Base-by-base conservation (phyloP, 306 rosid species). In the Cicer cuneatum region DNA sequence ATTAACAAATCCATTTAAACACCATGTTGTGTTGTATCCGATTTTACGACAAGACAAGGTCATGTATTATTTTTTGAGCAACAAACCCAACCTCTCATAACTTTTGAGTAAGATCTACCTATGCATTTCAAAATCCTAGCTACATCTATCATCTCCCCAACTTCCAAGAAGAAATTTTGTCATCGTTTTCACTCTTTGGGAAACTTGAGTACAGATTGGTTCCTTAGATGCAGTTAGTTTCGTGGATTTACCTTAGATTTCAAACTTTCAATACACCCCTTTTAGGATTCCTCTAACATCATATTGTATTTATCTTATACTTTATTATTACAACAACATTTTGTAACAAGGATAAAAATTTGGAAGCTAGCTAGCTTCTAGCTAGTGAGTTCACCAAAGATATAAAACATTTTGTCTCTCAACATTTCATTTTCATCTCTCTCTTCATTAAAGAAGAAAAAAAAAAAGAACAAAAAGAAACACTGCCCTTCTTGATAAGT, bases 131-230 rank as follows among this genome's bases (percentile, higher is more conserved):
- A 79, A 57, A 75, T 73, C 49, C 65, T 29, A 70, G 74, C 74
- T 43, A 14, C 41, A 51, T 71, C 29, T 66, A 61, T 64, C 69
- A 38, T 3, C 46, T 35, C 33, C 2, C 41, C 65, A 74, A 69
- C 72, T 68, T 15, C 61, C 45, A 47, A 77, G 62, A 49, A 83
- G 29, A 7, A 56, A 72, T 49, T 66, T 69, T 78, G 71, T 54
- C 48, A 63, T 42, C 76, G 11, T 47, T 71, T 75, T 80, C 74
- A 72, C 66, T 66, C 78, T 71, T 80, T 66, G 35, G 72, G 81
- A 62, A 56, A 66, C 49, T 45, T 58, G 60, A 40, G 38, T 15
- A 58, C 35, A 66, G 13, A 39, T 12, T 61, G 64, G 54, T 61
- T 33, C 40, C 77, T 69, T 48, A 61, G 80, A 41, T 51, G 48